Evolutionary conservation across 371 early-diverging fungal genomes (phyloP), one percentile per base, ranked within the genome.

Genomic region (Zopfochytrium polystomum): DNA sequence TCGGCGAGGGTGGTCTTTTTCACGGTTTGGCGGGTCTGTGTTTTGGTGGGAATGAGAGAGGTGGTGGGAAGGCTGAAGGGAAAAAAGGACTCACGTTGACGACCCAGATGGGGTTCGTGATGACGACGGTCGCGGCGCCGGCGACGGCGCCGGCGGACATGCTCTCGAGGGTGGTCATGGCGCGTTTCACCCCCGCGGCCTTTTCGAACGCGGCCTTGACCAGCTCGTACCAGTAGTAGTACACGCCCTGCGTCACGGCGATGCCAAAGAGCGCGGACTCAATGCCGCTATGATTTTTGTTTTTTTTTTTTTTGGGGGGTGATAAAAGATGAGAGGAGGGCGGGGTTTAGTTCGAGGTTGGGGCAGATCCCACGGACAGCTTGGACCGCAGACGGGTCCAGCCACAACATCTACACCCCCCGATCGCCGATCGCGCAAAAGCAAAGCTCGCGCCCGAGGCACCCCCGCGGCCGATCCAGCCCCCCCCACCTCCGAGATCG

Each of bases 51-150:
- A n/a, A n/a, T n/a, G n/a, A n/a, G n/a, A n/a, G n/a, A n/a, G n/a
- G n/a, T n/a, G n/a, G 53, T 61, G 13, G 20, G 13, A 49, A 22
- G 44, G 22, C 9, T 57, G 45, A 30, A 25, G 4, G 18, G 30
- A 31, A 29, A 43, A 43, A 60, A 26, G 13, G 4, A 55, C 80
- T 73, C 81, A 89, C 87, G 67, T 97, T 96, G 52, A 97, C 85
- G 52, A 95, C 93, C 98, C 98, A 97, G 66, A 97, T 92, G 26
- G 98, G 98, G 77, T 97, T 93, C 59, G 98, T 96, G 63, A 89
- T 83, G 60, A 90, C 62, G 13, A 64, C 54, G 29, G 60, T 63
- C 9, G 68, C 63, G 66, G 49, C 67, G 69, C 86, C 96, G 35
- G 98, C 95, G 62, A 96, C 69, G 29, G 96, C 91, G 59, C 96